Base-by-base conservation (phyloP, 2,329 filamentous ascomycete species). In the Apiospora sp. region DNA sequence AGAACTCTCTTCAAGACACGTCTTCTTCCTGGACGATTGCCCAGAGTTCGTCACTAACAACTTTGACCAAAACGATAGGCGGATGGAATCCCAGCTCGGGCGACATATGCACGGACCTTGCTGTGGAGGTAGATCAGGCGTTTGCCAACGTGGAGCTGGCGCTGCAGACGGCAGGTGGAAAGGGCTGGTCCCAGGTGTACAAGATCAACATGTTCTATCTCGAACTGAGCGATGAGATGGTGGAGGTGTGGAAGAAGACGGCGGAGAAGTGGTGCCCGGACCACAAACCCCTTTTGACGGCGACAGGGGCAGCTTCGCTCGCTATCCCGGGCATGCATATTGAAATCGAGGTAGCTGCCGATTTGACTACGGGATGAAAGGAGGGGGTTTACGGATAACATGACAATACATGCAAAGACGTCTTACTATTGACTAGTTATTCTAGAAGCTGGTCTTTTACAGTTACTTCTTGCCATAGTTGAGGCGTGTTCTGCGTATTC, bases 341-440 rank as follows among this genome's bases (percentile, higher is more conserved):
- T 2, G 89, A 91, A 80, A 88, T 91, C 78, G 89, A 91, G 78
- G 88, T 89, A 7, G 82, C 81, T 3, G 87, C 87, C 0, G 79
- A 86, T 79, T 83, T 68, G 37, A 19, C 22, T 24, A 44, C 10
- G 13, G 64, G 24, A 43, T 67, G 27, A 5, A 61, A 4, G 24
- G 13, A 46, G 19, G 14, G 19, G 14, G 13, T 3, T 16, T 19
- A 19, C 14, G 44, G 13, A 41, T 41, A 41, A 10, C 37, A 41
- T 41, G 37, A 10, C 37, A 41, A 41, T 41, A 10, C 10, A 41
- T 41, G 37, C 10, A 41, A 41, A 37, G 37, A 37, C 1, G 37
- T 37, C 37, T 37, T 7, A 37, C 37, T 37, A 37, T 37, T 10
- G 6, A 37, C 1, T 37, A 37, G 37, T 10, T 37, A 37, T 37